phyloP scores from a whole-genome alignment of 1,139 yeast species.

The Zygoascus meyerae region DNA sequence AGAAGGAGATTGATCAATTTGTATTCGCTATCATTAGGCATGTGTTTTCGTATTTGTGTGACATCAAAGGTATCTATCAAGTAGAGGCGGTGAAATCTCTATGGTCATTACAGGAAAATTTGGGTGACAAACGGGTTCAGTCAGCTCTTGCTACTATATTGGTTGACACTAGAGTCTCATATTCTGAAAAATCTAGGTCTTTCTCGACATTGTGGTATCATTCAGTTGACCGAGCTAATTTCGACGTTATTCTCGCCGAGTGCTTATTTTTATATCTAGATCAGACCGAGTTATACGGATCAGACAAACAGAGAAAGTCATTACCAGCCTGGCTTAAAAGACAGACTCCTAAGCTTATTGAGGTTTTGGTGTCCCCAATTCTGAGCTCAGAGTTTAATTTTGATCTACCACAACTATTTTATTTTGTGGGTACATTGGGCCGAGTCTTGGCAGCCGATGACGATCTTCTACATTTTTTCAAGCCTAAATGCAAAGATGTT shows the following conservation, averaged over 20 bases:
- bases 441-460: constrained; percentile 13
- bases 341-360: constrained; percentile 29
- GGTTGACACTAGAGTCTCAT: constrained; percentile 4
- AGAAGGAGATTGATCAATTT: constrained; percentile 22
- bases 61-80: constrained; percentile 45
- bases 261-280: constrained; percentile 71
- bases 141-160: constrained; percentile 32
- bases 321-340: constrained; percentile 20
- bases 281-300: constrained; percentile 37
- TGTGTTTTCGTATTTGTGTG: constrained; percentile 15
- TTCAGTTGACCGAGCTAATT: constrained; percentile 36
- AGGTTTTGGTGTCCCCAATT: constrained; percentile 49
- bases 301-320: constrained; percentile 26
- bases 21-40: constrained; percentile 7
- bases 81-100: constrained; percentile 55
- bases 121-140: constrained; percentile 33
- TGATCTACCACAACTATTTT: constrained; percentile 17
- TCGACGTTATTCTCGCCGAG: constrained; percentile 46
- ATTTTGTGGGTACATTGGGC: constrained; percentile 15
- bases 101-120: constrained; percentile 34
- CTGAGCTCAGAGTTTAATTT: constrained; percentile 22
- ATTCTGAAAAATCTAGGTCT: constrained; percentile 23
- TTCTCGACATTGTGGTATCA: constrained; percentile 40
- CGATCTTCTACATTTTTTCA: neutral
- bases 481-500: neutral